phyloP scores from a whole-genome alignment of 768 basidiomycete species.

The Filobasidium wieringae region DNA sequence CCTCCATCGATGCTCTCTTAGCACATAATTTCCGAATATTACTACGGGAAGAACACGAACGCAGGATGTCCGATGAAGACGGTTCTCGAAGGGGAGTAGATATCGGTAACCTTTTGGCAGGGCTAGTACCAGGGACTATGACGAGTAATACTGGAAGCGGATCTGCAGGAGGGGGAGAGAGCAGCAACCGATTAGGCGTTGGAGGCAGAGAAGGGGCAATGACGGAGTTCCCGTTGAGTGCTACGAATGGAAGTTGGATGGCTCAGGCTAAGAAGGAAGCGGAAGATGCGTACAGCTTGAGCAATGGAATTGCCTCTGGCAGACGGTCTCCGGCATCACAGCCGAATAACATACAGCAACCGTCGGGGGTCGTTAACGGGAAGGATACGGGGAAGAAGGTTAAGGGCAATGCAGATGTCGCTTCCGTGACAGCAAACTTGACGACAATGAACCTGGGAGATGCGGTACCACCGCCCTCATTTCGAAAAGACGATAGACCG shows the following conservation, averaged over 20 bases:
- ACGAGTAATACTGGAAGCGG: slow-evolving; percentile 1
- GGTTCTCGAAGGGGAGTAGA: slow-evolving; percentile 16
- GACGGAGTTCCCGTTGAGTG: too few relatives aligned
- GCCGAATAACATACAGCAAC: too few relatives aligned
- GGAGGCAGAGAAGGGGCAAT: too few relatives aligned
- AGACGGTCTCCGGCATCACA: too few relatives aligned
- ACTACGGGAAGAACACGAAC: slow-evolving; percentile 32
- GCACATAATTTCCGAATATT: slow-evolving; percentile 32
- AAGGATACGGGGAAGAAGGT: too few relatives aligned
- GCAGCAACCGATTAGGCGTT: background rate
- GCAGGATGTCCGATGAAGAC: slow-evolving; percentile 28
- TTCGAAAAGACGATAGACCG: background rate
- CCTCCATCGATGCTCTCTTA: slow-evolving; percentile 29
- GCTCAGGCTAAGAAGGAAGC: background rate
- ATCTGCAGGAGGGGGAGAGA: background rate
- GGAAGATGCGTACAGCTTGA: background rate
- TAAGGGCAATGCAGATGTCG: too few relatives aligned
- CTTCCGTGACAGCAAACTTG: too few relatives aligned
- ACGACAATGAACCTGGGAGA: too few relatives aligned
- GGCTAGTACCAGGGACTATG: slow-evolving; percentile 8
- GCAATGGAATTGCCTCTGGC: background rate
- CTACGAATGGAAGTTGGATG: too few relatives aligned
- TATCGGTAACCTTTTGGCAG: slow-evolving; percentile 16
- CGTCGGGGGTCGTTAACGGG: too few relatives aligned
- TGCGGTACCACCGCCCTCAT: background rate